These are phyloP conservation scores for Schizothecium vesticola DNA, from an alignment of 495 filamentous ascomycete genomes.

Conservation along the genomic window DNA sequence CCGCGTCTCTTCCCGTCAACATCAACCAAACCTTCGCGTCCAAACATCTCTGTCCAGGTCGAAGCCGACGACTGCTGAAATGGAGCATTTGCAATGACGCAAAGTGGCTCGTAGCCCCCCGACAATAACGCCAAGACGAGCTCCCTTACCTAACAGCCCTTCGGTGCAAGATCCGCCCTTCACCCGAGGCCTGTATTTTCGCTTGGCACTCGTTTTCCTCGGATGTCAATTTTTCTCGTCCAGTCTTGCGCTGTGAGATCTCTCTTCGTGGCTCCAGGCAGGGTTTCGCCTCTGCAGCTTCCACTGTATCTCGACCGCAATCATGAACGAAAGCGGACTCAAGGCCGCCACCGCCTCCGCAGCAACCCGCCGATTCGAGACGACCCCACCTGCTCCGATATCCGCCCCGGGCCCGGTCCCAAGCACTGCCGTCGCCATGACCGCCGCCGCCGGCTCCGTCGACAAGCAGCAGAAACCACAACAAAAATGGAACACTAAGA, in stretches of 20 bases:
- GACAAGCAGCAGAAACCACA: neutral
- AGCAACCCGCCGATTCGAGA: neutral
- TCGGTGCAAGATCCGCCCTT: neutral
- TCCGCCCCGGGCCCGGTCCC: neutral
- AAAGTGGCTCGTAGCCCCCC: neutral
- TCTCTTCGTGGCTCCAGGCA: neutral
- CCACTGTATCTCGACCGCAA: neutral
- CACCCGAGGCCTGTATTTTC: neutral
- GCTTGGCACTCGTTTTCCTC: neutral
- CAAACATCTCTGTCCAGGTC: neutral
- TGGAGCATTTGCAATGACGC: neutral
- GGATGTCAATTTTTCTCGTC: neutral
- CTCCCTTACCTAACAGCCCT: neutral
- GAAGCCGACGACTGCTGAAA: neutral
- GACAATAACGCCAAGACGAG: neutral
- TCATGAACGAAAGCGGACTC: neutral
- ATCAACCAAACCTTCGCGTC: neutral
- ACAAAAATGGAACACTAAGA: constrained; percentile 68
- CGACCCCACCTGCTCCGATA: neutral
- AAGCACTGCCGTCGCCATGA: neutral
- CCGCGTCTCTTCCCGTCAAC: neutral
- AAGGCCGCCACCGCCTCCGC: neutral
- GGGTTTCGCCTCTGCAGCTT: neutral
- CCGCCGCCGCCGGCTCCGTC: neutral
- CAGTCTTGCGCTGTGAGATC: neutral